Percentiles rank a stretch among this genome's conserved stretches.
Evolutionary conservation across 2,329 filamentous ascomycete species (phyloP).

Genomic region (Venturia aucupariae): DNA sequence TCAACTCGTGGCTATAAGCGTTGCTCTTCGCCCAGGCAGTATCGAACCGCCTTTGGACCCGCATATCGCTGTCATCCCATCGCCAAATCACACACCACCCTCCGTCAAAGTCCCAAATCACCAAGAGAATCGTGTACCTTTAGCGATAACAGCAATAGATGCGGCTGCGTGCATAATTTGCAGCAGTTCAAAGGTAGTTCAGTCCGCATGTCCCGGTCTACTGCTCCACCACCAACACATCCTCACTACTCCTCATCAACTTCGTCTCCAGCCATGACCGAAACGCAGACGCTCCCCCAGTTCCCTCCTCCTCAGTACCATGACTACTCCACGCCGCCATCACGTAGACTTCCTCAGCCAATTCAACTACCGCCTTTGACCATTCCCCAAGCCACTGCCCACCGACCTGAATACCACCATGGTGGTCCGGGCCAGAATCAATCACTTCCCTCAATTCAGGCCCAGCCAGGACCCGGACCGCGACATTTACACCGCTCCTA

Average conservation of each 20-base stretch:
- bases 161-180: background rate
- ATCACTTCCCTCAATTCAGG: conserved; percentile 22
- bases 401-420: conserved; percentile 28
- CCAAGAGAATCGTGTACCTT: background rate
- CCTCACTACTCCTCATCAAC: conserved; percentile 27
- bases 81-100: background rate
- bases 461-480: conserved; percentile 22
- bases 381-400: conserved; percentile 23
- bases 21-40: background rate
- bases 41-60: background rate
- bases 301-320: conserved; percentile 33
- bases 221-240: conserved; percentile 30
- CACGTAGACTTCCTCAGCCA: conserved; percentile 29
- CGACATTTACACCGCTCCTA: conserved; percentile 18
- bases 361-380: conserved; percentile 31
- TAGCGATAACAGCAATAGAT: background rate
- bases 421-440: conserved; percentile 20
- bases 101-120: background rate
- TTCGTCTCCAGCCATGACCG: conserved; percentile 34
- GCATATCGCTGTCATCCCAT: conserved; percentile 1
- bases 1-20: conserved; percentile 11
- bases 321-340: conserved; percentile 28
- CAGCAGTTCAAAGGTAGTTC: conserved; percentile 6
- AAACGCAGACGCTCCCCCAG: conserved; percentile 34
- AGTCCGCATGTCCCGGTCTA: conserved; percentile 32